Evolutionary conservation across 768 basidiomycete genomes (phyloP).

Genomic region (Tylopilus plumbeoviolaceoides): DNA sequence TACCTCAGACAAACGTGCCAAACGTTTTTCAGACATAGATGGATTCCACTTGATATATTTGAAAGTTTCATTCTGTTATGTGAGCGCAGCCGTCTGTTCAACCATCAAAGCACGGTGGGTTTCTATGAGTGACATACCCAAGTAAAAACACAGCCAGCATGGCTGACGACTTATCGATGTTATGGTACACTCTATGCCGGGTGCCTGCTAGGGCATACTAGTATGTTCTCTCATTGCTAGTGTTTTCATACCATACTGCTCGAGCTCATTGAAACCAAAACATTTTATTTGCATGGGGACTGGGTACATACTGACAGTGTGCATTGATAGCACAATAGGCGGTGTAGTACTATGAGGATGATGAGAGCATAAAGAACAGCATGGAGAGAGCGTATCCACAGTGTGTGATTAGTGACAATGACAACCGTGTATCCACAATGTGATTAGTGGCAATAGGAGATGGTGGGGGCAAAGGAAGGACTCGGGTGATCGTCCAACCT

Average conservation of each 20-base stretch:
- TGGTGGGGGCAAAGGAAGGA: not conserved
- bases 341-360: too few species aligned
- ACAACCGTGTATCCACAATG: not conserved
- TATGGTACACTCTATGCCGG: not conserved
- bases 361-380: not conserved
- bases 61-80: too few species aligned
- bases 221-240: not conserved
- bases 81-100: not conserved
- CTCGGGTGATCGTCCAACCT: not conserved
- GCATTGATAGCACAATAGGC: too few species aligned
- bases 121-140: not conserved
- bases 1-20: too few species aligned
- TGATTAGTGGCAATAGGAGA: not conserved
- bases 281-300: too few species aligned
- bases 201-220: not conserved
- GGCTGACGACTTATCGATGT: not conserved
- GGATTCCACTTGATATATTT: not conserved
- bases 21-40: not conserved
- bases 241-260: not conserved
- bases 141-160: not conserved
- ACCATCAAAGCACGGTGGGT: not conserved
- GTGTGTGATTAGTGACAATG: not conserved
- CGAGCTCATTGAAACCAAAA: not conserved
- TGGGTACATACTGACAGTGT: too few species aligned
- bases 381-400: not conserved